Base-by-base conservation (phyloP, 768 basidiomycete species). In the Ramaria rubella region DNA sequence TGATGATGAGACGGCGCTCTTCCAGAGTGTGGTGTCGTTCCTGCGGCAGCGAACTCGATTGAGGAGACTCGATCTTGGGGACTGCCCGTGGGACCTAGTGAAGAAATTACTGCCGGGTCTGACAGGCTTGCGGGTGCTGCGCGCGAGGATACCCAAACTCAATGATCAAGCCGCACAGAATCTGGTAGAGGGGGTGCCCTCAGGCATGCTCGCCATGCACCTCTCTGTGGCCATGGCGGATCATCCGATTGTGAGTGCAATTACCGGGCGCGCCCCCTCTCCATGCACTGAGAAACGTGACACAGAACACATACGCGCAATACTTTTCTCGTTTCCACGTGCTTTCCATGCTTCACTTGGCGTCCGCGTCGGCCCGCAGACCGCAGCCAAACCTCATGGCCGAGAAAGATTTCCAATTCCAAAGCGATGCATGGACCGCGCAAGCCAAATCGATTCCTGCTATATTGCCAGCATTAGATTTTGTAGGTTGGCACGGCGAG, bases 401-500 rank as follows among this genome's bases (percentile, higher is more conserved):
- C 2, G 82, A 82, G 62, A 82, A 81, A 61, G 81, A 83, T 40
- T 81, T 77, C 58, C 74, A 73, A 58, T 63, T 80, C 19, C 80
- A 84, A 63, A 82, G 81, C 4, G 80, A 81, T 24, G 50, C 75
- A 19, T 85, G 83, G 82, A 69, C 73, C 34, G 72, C 75, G 29
- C 73, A 69, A 53, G 81, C 78, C 46, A 71, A 77, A 27, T 73
- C 71, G 60, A 75, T 86, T 52, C 82, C 83, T 1, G 65, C 68
- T 3, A 65, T 67, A 26, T 61, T 85, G 0, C 79, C 77, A 4
- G 75, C 75, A 24, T 63, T 86, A 29, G 84, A 86, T 68, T 86
- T 85, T 59, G 66, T 86, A 1, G 84, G 84, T n/a, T 86, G 83
- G 83, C 81, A 86, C 66, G 81, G 82, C 36, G 84, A 85, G 69